phyloP scores from a whole-genome alignment of 768 basidiomycete species.

The Tephrocybe sp. region DNA sequence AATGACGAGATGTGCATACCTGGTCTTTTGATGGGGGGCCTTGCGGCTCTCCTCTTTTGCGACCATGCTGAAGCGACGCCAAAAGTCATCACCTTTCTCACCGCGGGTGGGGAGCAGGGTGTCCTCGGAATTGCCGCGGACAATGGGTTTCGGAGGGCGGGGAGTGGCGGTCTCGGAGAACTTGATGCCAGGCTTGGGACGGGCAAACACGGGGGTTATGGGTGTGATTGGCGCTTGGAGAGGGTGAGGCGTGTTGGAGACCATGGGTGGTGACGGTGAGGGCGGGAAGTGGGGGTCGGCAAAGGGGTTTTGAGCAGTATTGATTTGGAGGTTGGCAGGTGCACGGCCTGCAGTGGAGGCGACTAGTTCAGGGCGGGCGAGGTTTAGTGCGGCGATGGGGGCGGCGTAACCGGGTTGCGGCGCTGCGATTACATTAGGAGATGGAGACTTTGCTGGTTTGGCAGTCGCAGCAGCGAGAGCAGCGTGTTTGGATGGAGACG shows the following conservation, averaged over 20 bases:
- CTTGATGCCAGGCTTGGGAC: constrained; percentile 49
- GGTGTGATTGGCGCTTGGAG: constrained; percentile 77
- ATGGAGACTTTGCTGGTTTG: constrained; percentile 19
- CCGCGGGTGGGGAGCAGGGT: constrained; percentile 66
- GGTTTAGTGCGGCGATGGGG: constrained; percentile 63
- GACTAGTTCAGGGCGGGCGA: constrained; percentile 47
- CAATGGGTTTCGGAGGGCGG: constrained; percentile 45
- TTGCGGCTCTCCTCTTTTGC: constrained; percentile 61
- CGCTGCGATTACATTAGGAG: constrained; percentile 50
- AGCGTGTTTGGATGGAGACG: constrained; percentile 32
- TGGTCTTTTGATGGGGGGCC: constrained; percentile 38
- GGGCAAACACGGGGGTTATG: constrained; percentile 75
- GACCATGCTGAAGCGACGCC: constrained; percentile 84
- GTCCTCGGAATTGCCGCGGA: constrained; percentile 70
- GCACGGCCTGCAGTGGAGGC: constrained; percentile 24
- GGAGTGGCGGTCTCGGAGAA: constrained; percentile 39
- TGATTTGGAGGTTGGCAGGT: constrained; percentile 18
- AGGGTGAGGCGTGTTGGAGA: constrained; percentile 50
- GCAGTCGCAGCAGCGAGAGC: constrained; percentile 37
- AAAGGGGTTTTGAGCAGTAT: constrained; percentile 6
- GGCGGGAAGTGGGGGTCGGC: constrained; percentile 7
- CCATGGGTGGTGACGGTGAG: constrained; percentile 12
- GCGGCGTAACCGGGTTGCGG: constrained; percentile 76
- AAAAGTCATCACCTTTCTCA: constrained; percentile 81
- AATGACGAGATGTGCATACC: no score